These are phyloP conservation scores for Schizothecium vesticola DNA, from an alignment of 495 filamentous ascomycete genomes.

Conservation along the genomic window DNA sequence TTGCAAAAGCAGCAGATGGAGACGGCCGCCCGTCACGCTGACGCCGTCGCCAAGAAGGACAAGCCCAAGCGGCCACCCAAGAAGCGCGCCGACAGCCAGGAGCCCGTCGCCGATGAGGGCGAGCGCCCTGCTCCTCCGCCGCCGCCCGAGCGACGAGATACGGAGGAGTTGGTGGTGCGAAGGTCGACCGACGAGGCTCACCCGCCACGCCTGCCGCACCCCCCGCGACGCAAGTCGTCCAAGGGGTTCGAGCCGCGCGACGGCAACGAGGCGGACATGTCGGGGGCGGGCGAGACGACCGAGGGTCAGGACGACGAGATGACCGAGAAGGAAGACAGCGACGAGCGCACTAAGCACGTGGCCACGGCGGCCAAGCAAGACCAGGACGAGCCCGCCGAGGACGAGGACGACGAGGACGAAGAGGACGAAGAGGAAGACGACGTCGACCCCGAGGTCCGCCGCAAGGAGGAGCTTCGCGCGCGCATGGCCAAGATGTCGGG, in stretches of 20 bases:
- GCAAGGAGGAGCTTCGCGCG: slow-evolving; percentile 82
- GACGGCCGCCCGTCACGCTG: slow-evolving; percentile 73
- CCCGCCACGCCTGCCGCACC: slow-evolving; percentile 39
- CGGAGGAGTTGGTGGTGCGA: slow-evolving; percentile 49
- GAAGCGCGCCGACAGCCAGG: slow-evolving; percentile 63
- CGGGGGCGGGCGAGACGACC: slow-evolving; percentile 73
- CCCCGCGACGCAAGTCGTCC: slow-evolving; percentile 49
- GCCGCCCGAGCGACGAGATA: slow-evolving; percentile 42
- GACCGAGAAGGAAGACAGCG: slow-evolving; percentile 68
- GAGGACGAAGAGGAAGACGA: slow-evolving; percentile 83
- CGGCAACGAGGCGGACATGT: slow-evolving; percentile 86
- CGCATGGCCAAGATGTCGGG: slow-evolving; percentile 98
- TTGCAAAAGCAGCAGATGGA: slow-evolving; percentile 92
- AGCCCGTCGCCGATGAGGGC: slow-evolving; percentile 32
- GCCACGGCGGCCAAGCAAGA: slow-evolving; percentile 33
- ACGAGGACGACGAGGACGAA: slow-evolving; percentile 57
- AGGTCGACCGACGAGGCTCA: slow-evolving; percentile 54
- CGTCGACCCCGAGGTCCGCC: slow-evolving; percentile 81
- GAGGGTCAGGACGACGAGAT: slow-evolving; percentile 78
- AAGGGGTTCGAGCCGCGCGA: slow-evolving; percentile 53
- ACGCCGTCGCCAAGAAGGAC: slow-evolving; percentile 76
- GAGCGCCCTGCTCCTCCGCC: slow-evolving; percentile 27
- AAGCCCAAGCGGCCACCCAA: slow-evolving; percentile 78
- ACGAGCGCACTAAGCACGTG: slow-evolving; percentile 45
- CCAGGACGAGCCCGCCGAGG: slow-evolving; percentile 40